Evolutionary conservation across 805 yeast species (phyloP).

Genomic region (Hanseniaspora occidentalis): DNA sequence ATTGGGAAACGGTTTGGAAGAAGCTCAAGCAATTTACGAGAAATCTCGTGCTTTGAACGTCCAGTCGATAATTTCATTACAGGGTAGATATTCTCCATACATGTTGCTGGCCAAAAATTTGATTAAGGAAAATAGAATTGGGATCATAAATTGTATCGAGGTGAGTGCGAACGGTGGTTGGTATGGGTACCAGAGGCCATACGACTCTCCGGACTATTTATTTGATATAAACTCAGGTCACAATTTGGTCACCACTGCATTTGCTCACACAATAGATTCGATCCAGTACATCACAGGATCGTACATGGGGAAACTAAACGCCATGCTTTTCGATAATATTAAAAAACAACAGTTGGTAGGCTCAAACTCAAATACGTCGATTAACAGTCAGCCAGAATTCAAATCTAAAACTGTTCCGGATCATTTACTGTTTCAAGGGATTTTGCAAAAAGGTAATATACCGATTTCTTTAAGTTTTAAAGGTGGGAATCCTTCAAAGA

Average conservation of each 20-base stretch:
- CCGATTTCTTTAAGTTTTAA: slow-evolving; percentile 22
- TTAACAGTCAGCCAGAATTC: no score
- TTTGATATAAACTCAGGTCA: slow-evolving; percentile 19
- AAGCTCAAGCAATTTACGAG: slow-evolving; percentile 18
- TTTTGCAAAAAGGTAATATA: slow-evolving; percentile 16
- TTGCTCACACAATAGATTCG: slow-evolving; percentile 22
- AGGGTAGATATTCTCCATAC: slow-evolving; percentile 23
- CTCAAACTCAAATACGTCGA: no score
- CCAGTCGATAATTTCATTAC: slow-evolving; percentile 20
- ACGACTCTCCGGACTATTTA: slow-evolving; percentile 16
- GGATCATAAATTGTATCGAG: slow-evolving; percentile 21
- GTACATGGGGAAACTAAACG: slow-evolving; percentile 17
- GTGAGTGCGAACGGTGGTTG: slow-evolving; percentile 22
- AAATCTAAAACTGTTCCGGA: slow-evolving; percentile 19
- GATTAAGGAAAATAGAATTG: slow-evolving; percentile 19
- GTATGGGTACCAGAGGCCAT: slow-evolving; percentile 21
- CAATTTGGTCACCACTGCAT: slow-evolving; percentile 18
- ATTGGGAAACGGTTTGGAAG: slow-evolving; percentile 14
- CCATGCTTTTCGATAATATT: slow-evolving; percentile 21
- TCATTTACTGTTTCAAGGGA: slow-evolving; percentile 21
- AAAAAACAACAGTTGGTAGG: slow-evolving; percentile 18
- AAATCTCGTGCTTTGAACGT: slow-evolving; percentile 16
- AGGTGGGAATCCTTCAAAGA: slow-evolving; percentile 23
- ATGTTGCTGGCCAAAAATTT: slow-evolving; percentile 21
- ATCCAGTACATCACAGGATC: slow-evolving; percentile 21